Evolutionary conservation across 2,329 filamentous ascomycete genomes (phyloP).

Genomic region (Alternaria triticimaculans): DNA sequence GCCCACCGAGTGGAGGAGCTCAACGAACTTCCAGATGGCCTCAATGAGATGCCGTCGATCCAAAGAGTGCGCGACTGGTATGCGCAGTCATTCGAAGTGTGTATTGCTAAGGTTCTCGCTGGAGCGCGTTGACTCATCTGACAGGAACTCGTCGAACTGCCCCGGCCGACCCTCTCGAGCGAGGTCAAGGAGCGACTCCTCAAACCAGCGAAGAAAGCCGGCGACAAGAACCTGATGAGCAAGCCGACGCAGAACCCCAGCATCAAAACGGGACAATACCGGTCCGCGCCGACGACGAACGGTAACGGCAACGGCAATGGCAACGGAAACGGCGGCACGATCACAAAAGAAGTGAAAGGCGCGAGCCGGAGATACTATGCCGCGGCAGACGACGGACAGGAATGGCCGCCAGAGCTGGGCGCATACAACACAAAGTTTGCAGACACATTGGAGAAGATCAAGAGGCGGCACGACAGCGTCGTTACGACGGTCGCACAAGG

Average conservation of each 20-base stretch:
- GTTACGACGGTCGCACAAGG: slow-evolving; percentile 98
- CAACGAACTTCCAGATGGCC: slow-evolving; percentile 87
- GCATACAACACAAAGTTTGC: slow-evolving; percentile 94
- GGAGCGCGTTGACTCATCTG: slow-evolving; percentile 37
- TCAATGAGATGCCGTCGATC: slow-evolving; percentile 98
- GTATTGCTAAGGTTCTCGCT: slow-evolving; percentile 32
- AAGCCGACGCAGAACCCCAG: slow-evolving; percentile 91
- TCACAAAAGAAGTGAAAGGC: slow-evolving; percentile 57
- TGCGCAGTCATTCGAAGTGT: slow-evolving; percentile 97
- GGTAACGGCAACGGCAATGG: slow-evolving; percentile 49
- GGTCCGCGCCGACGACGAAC: slow-evolving; percentile 60
- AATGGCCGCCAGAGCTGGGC: slow-evolving; percentile 93
- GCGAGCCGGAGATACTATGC: slow-evolving; percentile 82
- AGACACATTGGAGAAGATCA: slow-evolving; percentile 89
- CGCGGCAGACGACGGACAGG: slow-evolving; percentile 82
- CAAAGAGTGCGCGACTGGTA: slow-evolving; percentile 97
- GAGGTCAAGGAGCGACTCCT: slow-evolving; percentile 83
- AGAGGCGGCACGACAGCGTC: slow-evolving; percentile 93
- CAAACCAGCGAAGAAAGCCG: slow-evolving; percentile 67
- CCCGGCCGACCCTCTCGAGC: slow-evolving; percentile 75
- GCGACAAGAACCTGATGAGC: slow-evolving; percentile 71
- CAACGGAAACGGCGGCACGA: slow-evolving; percentile 56
- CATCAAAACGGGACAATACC: slow-evolving; percentile 81
- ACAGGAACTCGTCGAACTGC: slow-evolving; percentile 89
- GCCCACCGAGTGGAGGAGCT: slow-evolving; percentile 97